Evolutionary conservation across 1,139 yeast genomes (phyloP), one percentile per base, ranked within the genome.

Genomic region (Saccharomyces hybrid): DNA sequence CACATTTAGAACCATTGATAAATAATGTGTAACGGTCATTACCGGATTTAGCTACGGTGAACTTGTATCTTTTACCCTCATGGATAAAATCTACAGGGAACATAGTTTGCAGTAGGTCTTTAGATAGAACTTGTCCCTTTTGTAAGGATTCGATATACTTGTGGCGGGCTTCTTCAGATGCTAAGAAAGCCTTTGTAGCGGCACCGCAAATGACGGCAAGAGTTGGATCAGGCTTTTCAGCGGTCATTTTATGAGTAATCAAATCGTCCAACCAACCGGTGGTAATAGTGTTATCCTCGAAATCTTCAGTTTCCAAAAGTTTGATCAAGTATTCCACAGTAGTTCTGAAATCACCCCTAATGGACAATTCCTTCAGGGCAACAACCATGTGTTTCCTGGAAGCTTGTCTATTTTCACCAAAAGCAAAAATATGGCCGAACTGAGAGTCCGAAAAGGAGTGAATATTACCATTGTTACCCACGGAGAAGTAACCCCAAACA

Each of bases 401-500:
- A 47, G 96, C 96, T 73, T 88, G 95, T 77, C 99, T 87, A 70
- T 91, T 93, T 76, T 93, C 99, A 71, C 99, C 99, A 74, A 91
- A 95, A 46, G 99, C 98, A 70, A 93, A 93, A 62, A 93, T 93
- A 72, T 93, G 99, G 70, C 99, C 99, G 68, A 93, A 93, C 75
- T 93, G 99, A 53, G 99, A 91, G 73, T 93, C 99, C 28, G 97
- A 87, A 76, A 90, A 93, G 4, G 97, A 90, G 75, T 93, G 99
- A 68, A 93, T 95, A 54, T 97, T 93, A 60, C 98, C 96, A 72
- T 89, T 95, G 73, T 88, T 90, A 65, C 95, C 91, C 55, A 93
- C 98, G 14, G 97, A 88, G 81, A 93, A 93, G 73, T 93, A 93
- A 77, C 99, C 99, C 99, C 99, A 93, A 52, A 93, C 99, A 66